A percentile compares a stretch with the other conserved stretches of the same genome.
phyloP scores from a whole-genome alignment of 202 grass and related monocot species.

The Carex sylvatica region DNA sequence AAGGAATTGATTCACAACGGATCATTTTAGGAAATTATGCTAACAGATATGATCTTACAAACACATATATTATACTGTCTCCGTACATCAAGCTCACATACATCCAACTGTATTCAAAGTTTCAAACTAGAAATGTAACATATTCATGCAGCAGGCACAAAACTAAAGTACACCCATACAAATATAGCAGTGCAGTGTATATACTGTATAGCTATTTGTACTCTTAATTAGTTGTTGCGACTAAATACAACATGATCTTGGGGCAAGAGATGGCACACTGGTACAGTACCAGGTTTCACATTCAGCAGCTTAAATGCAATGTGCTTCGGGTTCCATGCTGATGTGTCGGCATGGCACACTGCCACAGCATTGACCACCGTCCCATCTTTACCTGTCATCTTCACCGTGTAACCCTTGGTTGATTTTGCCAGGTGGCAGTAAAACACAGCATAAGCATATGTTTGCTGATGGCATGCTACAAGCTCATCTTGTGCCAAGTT shows the following conservation, averaged over 20 bases:
- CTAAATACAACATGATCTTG: conserved; percentile 83
- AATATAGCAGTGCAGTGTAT: not conserved
- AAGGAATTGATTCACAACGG: not conserved
- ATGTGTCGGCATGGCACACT: conserved; percentile 81
- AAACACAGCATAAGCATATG: conserved; percentile 83
- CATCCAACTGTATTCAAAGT: not conserved
- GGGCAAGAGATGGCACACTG: conserved; percentile 87
- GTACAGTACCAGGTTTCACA: conserved; percentile 70
- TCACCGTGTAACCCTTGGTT: conserved; percentile 69
- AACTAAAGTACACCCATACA: not conserved
- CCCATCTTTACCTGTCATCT: conserved; percentile 61
- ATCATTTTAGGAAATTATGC: not conserved
- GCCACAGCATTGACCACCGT: conserved; percentile 62
- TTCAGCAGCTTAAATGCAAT: conserved; percentile 65
- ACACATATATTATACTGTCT: not conserved
- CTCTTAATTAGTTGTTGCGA: conserved; percentile 33
- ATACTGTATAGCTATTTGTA: not conserved
- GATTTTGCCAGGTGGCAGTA: conserved; percentile 63
- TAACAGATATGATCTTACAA: not conserved
- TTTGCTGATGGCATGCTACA: conserved; percentile 76
- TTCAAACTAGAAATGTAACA: not conserved
- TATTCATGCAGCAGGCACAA: not conserved
- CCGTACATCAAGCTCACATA: not conserved
- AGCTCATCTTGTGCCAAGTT: conserved; percentile 26
- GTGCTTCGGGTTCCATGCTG: conserved; percentile 80